Conservation (phyloP, 306 rosid genomes). For the Biancaea sappan region DNA sequence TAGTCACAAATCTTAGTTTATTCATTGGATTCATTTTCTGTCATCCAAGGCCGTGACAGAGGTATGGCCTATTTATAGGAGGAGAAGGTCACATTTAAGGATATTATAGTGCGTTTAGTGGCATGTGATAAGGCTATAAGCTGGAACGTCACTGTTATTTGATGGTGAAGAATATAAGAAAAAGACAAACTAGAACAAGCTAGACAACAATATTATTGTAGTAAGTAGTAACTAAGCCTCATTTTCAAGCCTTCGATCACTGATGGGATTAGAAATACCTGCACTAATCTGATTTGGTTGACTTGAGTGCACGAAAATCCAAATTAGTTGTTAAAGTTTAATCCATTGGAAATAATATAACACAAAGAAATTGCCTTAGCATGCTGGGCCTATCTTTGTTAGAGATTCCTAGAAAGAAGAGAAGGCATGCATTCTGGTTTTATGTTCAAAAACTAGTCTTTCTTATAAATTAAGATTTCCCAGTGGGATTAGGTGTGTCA, state of each 20-base stretch:
- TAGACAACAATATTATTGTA: conserved; percentile 25
- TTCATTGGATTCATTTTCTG: conserved; percentile 49
- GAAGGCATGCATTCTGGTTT: conserved; percentile 34
- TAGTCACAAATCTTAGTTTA: conserved; percentile 17
- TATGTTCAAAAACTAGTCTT: conserved; percentile 22
- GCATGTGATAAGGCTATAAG: conserved; percentile 37
- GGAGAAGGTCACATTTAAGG: conserved; percentile 12
- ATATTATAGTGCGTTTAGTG: conserved; percentile 19
- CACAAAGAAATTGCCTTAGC: conserved; percentile 15
- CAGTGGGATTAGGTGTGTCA: conserved; percentile 42
- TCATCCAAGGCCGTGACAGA: conserved; percentile 19
- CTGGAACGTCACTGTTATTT: conserved; percentile 36
- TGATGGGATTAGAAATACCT: conserved; percentile 27
- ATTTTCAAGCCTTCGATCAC: conserved; percentile 15
- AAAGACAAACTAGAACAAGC: conserved; percentile 40
- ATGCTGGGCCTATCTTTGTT: conserved; percentile 12
- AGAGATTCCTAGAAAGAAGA: conserved; percentile 31
- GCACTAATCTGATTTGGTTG: conserved; percentile 30
- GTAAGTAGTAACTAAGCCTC: background rate
- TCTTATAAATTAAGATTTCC: conserved; percentile 21
- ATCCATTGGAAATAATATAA: conserved; percentile 30
- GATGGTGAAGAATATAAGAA: conserved; percentile 27
- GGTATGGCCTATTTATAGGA: conserved; percentile 35
- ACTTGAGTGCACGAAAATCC: conserved; percentile 54
- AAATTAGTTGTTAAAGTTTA: conserved; percentile 42